Percentiles rank a stretch among this genome's conserved stretches.
phyloP scores from a whole-genome alignment of 106 monocot genomes.

The Vanilla planifolia region DNA sequence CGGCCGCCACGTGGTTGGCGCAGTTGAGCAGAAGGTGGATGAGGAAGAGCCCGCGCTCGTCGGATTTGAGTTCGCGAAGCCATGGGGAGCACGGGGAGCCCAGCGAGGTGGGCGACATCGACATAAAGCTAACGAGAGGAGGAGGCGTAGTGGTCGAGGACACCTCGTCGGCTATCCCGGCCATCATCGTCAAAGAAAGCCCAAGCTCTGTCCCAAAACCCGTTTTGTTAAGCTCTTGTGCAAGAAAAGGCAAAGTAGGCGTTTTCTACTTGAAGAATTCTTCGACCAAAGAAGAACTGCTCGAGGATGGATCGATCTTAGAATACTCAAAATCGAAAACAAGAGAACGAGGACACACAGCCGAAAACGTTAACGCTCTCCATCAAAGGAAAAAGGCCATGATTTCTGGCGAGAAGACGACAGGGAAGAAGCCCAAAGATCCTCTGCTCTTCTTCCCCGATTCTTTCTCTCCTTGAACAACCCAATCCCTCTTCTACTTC shows the following conservation, averaged over 20 bases:
- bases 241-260: not conserved
- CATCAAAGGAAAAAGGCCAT: not conserved
- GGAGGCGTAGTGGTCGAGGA: constrained; percentile 22
- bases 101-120: constrained; percentile 7
- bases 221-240: not conserved
- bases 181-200: not conserved
- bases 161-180: constrained; percentile 6
- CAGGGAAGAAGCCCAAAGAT: not conserved
- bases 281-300: not conserved
- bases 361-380: not conserved
- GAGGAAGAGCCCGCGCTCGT: constrained; percentile 31
- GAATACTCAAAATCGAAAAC: not conserved
- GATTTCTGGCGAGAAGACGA: not conserved
- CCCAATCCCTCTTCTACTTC: not conserved
- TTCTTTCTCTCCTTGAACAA: not conserved
- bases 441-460: not conserved
- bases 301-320: not conserved
- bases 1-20: constrained; percentile 29
- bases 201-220: no score
- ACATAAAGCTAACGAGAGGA: constrained; percentile 22
- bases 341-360: not conserved
- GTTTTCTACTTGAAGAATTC: not conserved
- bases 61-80: constrained; percentile 19
- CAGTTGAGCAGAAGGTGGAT: constrained; percentile 40
- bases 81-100: not conserved